A percentile compares a stretch with the other conserved stretches of the same genome.
Conservation (phyloP, 1,284 basidiomycete species). For the Tilletia walkeri region DNA sequence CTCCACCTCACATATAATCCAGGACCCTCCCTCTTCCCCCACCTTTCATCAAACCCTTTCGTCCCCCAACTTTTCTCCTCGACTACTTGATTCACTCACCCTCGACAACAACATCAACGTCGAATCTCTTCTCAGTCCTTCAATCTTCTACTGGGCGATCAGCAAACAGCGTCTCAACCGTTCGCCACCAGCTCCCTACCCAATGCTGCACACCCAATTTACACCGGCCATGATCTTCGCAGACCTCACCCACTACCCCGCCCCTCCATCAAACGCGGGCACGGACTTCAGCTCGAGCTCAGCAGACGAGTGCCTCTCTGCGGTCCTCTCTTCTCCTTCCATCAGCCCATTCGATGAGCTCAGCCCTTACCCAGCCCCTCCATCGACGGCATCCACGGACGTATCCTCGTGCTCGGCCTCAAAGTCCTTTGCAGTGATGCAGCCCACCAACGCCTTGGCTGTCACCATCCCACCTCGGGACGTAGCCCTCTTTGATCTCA, state of each 20-base stretch:
- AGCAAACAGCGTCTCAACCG: background rate
- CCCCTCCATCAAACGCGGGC: background rate
- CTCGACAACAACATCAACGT: too few species aligned
- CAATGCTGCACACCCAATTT: background rate
- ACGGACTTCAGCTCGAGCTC: background rate
- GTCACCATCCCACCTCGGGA: slow-evolving; percentile 1
- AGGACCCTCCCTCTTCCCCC: too few species aligned
- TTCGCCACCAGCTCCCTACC: background rate
- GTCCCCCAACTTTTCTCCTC: too few species aligned
- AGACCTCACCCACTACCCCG: slow-evolving; percentile 1
- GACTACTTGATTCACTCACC: too few species aligned
- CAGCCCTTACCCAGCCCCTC: background rate
- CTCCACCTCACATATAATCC: too few species aligned
- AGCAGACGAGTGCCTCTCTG: slow-evolving; percentile 6
- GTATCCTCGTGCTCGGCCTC: background rate
- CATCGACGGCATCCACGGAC: background rate
- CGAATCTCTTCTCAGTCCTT: background rate
- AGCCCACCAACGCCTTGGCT: background rate
- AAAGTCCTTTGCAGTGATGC: background rate
- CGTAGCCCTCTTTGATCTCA: background rate
- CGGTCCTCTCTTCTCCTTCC: slow-evolving; percentile 13
- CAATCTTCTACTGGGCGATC: too few species aligned
- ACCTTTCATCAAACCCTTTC: too few species aligned
- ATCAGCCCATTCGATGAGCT: background rate
- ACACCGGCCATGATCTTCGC: slow-evolving; percentile 16